phyloP scores from a whole-genome alignment of 371 early-diverging fungal species.

The Haplosporangium sp. region DNA sequence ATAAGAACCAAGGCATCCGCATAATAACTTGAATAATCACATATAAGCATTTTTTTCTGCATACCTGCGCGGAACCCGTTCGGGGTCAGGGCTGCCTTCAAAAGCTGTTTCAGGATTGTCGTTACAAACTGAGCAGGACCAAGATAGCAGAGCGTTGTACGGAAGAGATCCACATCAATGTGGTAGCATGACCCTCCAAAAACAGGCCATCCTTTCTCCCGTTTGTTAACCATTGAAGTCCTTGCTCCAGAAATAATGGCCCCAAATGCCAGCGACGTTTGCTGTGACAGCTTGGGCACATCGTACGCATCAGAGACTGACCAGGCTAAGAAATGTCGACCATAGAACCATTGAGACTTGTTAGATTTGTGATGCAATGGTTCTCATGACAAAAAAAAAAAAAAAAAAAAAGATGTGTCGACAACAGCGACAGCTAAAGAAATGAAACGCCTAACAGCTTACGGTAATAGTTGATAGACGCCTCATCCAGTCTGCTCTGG shows the following conservation, averaged over 20 bases:
- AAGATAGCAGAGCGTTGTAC: constrained; percentile 30
- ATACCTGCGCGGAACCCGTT: constrained; percentile 52
- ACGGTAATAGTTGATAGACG: constrained; percentile 36
- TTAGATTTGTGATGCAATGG: too few relatives aligned
- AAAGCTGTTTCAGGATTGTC: constrained; percentile 33
- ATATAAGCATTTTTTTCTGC: not conserved
- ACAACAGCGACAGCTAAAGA: too few relatives aligned
- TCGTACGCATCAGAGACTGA: constrained; percentile 40
- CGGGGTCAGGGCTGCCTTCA: constrained; percentile 33
- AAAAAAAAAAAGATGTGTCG: not conserved
- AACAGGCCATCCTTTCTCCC: constrained; percentile 43
- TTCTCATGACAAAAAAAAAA: not conserved
- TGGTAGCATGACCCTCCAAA: constrained; percentile 44
- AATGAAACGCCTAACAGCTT: constrained; percentile 3
- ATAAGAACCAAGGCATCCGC: not conserved
- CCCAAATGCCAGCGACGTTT: constrained; percentile 27
- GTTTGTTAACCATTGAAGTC: constrained; percentile 24
- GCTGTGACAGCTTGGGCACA: constrained; percentile 39
- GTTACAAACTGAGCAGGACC: constrained; percentile 47
- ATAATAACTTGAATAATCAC: not conserved
- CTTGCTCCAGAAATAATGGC: constrained; percentile 41
- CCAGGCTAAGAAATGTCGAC: constrained; percentile 29
- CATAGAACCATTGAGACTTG: not conserved
- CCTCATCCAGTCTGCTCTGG: constrained; percentile 30
- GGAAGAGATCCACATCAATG: constrained; percentile 48